A percentile compares a stretch with the other conserved stretches of the same genome.
Conservation (phyloP, 1,284 basidiomycete species). For the Taiwanofungus camphoratus region DNA sequence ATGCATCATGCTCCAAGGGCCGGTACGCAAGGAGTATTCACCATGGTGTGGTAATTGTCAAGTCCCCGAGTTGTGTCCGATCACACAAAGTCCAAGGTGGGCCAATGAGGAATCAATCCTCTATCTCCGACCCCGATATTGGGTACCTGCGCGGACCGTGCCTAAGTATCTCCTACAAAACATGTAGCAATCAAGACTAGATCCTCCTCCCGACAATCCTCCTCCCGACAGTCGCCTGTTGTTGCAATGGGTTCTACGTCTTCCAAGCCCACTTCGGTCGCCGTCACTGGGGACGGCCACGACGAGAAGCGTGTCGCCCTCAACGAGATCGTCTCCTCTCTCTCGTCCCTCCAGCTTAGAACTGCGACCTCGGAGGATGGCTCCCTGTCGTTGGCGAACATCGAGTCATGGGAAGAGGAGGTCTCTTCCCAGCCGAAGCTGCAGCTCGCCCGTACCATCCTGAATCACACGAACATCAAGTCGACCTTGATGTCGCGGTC, state of each 20-base stretch:
- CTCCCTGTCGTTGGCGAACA: constrained; percentile 49
- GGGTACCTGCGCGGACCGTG: too few species aligned
- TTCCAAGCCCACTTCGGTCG: constrained; percentile 33
- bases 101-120: too few species aligned
- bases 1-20: too few species aligned
- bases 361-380: constrained; percentile 40
- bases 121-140: too few species aligned
- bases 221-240: too few species aligned
- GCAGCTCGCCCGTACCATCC: constrained; percentile 74
- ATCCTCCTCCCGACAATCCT: neutral
- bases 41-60: too few species aligned
- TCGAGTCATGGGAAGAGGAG: constrained; percentile 61
- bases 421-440: constrained; percentile 58
- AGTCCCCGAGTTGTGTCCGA: too few species aligned
- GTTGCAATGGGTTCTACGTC: constrained; percentile 46
- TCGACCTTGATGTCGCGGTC: constrained; percentile 61
- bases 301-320: constrained; percentile 28
- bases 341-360: constrained; percentile 16
- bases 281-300: constrained; percentile 25
- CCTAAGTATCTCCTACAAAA: too few species aligned
- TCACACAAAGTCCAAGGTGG: too few species aligned
- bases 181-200: neutral
- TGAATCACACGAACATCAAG: constrained; percentile 71
- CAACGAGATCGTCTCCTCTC: constrained; percentile 14
- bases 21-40: too few species aligned